A percentile compares a stretch with the other conserved stretches of the same genome.
Conservation (phyloP, 768 basidiomycete genomes). For the Hirschioporus abietinus region DNA sequence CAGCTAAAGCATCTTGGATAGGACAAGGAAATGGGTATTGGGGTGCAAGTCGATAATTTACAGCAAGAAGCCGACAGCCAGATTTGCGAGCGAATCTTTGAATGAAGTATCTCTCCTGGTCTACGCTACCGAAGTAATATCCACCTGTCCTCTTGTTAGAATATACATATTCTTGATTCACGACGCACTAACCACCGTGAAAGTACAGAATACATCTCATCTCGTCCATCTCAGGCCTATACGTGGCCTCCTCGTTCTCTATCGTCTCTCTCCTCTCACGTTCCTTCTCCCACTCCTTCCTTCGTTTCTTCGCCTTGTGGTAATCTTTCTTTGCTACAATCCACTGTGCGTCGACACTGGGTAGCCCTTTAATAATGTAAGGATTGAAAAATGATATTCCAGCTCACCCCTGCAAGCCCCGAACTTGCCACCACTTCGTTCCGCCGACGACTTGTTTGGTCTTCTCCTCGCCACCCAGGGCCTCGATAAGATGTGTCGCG, state of each 20-base stretch:
- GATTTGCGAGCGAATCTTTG: conserved; percentile 89
- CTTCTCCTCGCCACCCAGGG: conserved; percentile 78
- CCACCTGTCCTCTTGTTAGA: conserved; percentile 41
- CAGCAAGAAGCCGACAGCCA: conserved; percentile 82
- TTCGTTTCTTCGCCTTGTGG: conserved; percentile 56
- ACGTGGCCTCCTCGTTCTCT: conserved; percentile 17
- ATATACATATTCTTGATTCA: neutral
- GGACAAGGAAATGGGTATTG: conserved; percentile 97
- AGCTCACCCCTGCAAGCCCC: conserved; percentile 70
- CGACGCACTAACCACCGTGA: conserved; percentile 56
- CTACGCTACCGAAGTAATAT: conserved; percentile 80
- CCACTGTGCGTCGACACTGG: conserved; percentile 83
- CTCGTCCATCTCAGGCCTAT: conserved; percentile 69
- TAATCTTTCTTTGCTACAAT: conserved; percentile 81
- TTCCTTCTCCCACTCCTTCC: conserved; percentile 42
- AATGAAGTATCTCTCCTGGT: conserved; percentile 74
- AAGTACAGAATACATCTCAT: conserved; percentile 80
- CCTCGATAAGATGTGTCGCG: conserved; percentile 64
- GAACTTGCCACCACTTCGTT: conserved; percentile 97
- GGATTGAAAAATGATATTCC: conserved; percentile 16
- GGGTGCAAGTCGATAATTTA: conserved; percentile 85
- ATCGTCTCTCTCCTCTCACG: conserved; percentile 17
- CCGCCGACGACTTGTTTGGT: conserved; percentile 75
- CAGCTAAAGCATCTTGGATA: conserved; percentile 82
- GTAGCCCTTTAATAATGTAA: conserved; percentile 6